Evolutionary conservation across 2,329 filamentous ascomycete species (phyloP), one percentile per base, ranked within the genome.

Genomic region (Acephala macrosclerotiorum): DNA sequence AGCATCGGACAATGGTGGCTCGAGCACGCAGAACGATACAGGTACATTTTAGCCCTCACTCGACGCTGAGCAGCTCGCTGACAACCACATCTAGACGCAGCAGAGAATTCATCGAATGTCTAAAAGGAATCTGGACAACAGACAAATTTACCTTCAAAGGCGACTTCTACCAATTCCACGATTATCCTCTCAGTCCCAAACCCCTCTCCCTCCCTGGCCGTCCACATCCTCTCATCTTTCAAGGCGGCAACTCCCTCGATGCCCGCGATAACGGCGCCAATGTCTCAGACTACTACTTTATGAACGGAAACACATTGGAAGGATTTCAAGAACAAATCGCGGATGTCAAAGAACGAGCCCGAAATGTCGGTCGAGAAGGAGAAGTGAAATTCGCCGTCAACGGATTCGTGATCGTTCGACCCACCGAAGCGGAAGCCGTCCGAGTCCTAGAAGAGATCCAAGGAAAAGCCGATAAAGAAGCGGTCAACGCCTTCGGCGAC

Each of bases 301-400:
- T 85, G 82, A 85, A 85, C 69, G 83, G 83, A n/a, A 85, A 85
- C 70, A 83, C 83, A 1, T 78, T 85, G 11, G 83, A 84, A 60
- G 82, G 82, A 1, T 84, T 85, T 73, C 78, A 82, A 51, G 74
- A 75, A 11, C 83, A 85, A 71, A 85, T 85, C 51, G 74, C 74
- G 1, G 83, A 84, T 66, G 83, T 85, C 3, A 80, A 80, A 62
- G 79, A 79, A 55, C 77, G 81, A 0, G 83, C 83, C 2, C 76
- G 76, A 61, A 80, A 80, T 65, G 74, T 80, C 12, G 80, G 80
- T 11, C 79, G 83, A 2, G 80, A 80, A 59, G 75, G 78, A 22
- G 70, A 83, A 64, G 79, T 84, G 16, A 76, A 77, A n/a, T 85
- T 85, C 68, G 82, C 81, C 0, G 77, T 84, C 1, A 84, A 84